phyloP scores from a whole-genome alignment of 768 basidiomycete genomes.

The Imleria badia region DNA sequence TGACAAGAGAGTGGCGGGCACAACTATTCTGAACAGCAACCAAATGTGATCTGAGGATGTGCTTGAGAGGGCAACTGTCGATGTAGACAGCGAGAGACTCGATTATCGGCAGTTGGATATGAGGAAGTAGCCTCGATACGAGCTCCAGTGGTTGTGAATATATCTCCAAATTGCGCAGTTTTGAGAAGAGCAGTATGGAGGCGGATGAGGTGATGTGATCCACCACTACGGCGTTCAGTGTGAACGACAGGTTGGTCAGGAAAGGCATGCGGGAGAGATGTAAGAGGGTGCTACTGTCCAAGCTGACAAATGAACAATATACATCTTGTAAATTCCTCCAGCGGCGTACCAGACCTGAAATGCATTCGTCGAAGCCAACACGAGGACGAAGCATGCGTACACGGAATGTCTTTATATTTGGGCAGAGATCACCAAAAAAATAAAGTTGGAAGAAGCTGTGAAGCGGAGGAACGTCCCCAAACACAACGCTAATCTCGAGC shows the following conservation, averaged over 20 bases:
- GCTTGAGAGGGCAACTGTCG: slow-evolving; percentile 9
- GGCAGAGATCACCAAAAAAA: slow-evolving; percentile 15
- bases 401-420: slow-evolving; percentile 10
- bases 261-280: slow-evolving; percentile 16
- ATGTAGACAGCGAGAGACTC: slow-evolving; percentile 8
- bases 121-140: slow-evolving; percentile 1
- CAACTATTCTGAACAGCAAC: slow-evolving; percentile 7
- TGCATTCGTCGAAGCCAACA: slow-evolving; percentile 3
- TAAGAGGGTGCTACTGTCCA: slow-evolving; percentile 11
- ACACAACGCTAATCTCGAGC: slow-evolving; percentile 20
- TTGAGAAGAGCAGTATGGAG: slow-evolving; percentile 3
- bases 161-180: slow-evolving; percentile 11
- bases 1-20: background rate
- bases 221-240: background rate
- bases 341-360: slow-evolving; percentile 12
- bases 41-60: slow-evolving; percentile 7
- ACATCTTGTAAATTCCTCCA: slow-evolving; percentile 18
- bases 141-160: slow-evolving; percentile 1
- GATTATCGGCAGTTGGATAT: slow-evolving; percentile 4
- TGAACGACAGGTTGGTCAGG: slow-evolving; percentile 11
- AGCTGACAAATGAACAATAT: slow-evolving; percentile 10
- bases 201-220: slow-evolving; percentile 4
- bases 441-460: slow-evolving; percentile 10
- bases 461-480: slow-evolving; percentile 17
- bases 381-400: slow-evolving; percentile 19